Evolutionary conservation across 116 monocot genomes (phyloP), one percentile per base, ranked within the genome.

Genomic region (Cymodocea nodosa): DNA sequence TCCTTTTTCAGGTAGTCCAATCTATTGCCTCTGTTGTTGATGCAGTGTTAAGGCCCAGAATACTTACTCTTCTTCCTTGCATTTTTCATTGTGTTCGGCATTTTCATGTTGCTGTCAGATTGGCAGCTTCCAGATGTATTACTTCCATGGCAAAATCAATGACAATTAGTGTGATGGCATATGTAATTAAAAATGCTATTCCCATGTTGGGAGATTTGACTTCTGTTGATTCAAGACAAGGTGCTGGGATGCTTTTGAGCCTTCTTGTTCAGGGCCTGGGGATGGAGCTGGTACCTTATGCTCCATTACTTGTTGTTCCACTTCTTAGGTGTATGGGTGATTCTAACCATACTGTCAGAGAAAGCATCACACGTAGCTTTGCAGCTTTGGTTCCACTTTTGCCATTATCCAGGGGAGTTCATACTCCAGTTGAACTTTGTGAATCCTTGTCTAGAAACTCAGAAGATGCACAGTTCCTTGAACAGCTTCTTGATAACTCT

Each of bases 401-500:
- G 30, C 92, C 97, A 37, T 69, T 98, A 66, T 83, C 92, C 65
- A 85, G 77, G 71, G 97, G 92, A 67, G 71, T 81, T 39, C 73
- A 79, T 63, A 64, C 76, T 40, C 92, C 97, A 40, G 67, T 70
- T 74, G 89, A 82, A 37, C 51, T 84, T 10, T 77, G 79, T 80
- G 86, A 86, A 63, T 70, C 68, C 58, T 82, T 86, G 78, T 83
- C 97, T 60, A 80, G 68, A 64, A 85, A 74, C 68, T 65, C 71
- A 20, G 97, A 98, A 73, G 92, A 98, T 84, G 78, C 78, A 56
- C 78, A 84, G 24, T 98, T 98, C 68, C 73, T 98, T 37, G 92
- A 98, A 55, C 97, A 98, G 66, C 82, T 98, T 58, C 92, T 98
- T 79, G 97, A 98, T 71, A 98, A 92, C 63, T 89, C 97, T 64